Conservation (phyloP, 1,139 yeast species). For the Torulaspora pretoriensis region DNA sequence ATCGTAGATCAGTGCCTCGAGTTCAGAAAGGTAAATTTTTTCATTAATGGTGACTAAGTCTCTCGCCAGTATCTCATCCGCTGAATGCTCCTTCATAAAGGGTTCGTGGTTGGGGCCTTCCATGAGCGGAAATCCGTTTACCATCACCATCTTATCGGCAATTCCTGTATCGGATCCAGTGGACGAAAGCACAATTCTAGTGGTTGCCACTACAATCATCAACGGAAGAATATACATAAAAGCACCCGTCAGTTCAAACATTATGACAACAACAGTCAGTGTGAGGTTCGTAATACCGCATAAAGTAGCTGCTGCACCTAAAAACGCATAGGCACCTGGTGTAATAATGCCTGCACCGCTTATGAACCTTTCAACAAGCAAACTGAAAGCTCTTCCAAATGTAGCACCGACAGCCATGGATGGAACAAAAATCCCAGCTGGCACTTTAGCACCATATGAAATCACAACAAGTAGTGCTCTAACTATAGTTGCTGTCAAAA, state of each 20-base stretch:
- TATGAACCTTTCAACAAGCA: conserved; percentile 48
- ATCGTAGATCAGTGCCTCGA: conserved; percentile 34
- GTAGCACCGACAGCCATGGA: conserved; percentile 97
- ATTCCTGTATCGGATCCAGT: conserved; percentile 78
- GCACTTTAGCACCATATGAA: conserved; percentile 88
- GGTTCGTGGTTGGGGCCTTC: conserved; percentile 63
- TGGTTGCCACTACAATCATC: conserved; percentile 93
- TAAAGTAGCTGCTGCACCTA: conserved; percentile 96
- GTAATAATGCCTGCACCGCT: conserved; percentile 57
- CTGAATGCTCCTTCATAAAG: conserved; percentile 48
- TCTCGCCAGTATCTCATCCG: conserved; percentile 62
- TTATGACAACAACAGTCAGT: conserved; percentile 86
- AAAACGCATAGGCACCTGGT: conserved; percentile 90
- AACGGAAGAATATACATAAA: conserved; percentile 85
- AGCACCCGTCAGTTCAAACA: conserved; percentile 96
- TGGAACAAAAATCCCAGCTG: conserved; percentile 95
- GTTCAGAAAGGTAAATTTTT: conserved; percentile 30
- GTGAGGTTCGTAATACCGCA: conserved; percentile 93
- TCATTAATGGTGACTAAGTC: conserved; percentile 50
- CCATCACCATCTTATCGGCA: conserved; percentile 89
- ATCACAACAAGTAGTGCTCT: conserved; percentile 70
- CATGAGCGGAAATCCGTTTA: conserved; percentile 83
- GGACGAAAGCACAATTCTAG: conserved; percentile 68
- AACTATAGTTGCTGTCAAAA: conserved; percentile 66
- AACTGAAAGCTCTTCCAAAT: conserved; percentile 79